phyloP scores from a whole-genome alignment of 2,329 filamentous ascomycete genomes.

The Knufia petricola region DNA sequence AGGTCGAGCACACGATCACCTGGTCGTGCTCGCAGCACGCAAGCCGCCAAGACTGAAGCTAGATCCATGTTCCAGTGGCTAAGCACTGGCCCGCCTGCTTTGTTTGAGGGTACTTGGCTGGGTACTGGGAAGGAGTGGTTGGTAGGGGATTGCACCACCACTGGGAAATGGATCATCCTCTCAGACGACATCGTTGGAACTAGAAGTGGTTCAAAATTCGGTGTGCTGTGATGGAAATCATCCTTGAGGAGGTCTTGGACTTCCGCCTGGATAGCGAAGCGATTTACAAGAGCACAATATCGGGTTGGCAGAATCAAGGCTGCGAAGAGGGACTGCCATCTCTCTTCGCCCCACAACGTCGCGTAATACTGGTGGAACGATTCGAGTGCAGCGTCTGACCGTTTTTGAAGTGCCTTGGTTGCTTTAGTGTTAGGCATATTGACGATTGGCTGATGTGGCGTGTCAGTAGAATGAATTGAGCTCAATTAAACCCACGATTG shows the following conservation, averaged over 20 bases:
- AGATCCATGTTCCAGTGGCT: constrained; percentile 12
- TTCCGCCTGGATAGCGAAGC: not conserved
- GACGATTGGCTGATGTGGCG: not conserved
- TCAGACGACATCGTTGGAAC: no score
- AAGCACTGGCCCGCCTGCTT: not conserved
- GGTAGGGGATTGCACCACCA: not conserved
- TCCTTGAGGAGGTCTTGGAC: not conserved
- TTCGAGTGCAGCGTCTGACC: constrained; percentile 5
- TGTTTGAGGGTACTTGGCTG: not conserved
- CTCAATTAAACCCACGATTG: no score
- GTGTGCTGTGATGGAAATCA: no score
- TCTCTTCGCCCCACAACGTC: constrained; percentile 9
- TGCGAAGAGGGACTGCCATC: constrained; percentile 13
- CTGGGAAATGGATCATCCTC: not conserved
- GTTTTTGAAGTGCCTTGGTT: constrained; percentile 11
- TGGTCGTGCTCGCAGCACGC: constrained; percentile 9
- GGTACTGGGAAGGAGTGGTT: not conserved
- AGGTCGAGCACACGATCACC: constrained; percentile 12
- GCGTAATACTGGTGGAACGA: constrained; percentile 11
- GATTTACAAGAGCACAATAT: constrained; percentile 13
- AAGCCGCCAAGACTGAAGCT: constrained; percentile 12
- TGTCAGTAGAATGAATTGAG: no score
- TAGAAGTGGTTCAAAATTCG: no score
- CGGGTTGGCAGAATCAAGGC: constrained; percentile 9
- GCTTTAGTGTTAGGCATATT: constrained; percentile 7